These are phyloP conservation scores for Wickerhamiella sergipiensis DNA, from an alignment of 805 yeast genomes.

Conservation along the genomic window DNA sequence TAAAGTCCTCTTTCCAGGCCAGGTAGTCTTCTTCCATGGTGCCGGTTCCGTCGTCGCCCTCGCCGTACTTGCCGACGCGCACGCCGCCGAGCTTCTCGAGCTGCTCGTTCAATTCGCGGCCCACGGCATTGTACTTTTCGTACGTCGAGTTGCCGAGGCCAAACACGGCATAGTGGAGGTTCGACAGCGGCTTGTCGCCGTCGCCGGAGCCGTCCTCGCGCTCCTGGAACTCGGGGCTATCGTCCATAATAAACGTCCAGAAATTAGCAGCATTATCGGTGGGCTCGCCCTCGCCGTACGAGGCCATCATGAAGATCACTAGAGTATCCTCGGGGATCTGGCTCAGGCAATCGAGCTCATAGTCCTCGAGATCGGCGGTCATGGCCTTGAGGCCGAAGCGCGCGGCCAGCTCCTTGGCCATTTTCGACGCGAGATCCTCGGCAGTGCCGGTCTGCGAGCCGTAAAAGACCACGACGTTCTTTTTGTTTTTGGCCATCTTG, in stretches of 20 bases:
- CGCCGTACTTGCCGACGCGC: conserved; percentile 63
- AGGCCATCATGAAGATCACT: conserved; percentile 73
- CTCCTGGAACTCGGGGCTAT: conserved; percentile 36
- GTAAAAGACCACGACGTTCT: conserved; percentile 67
- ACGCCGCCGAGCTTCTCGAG: conserved; percentile 55
- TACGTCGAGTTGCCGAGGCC: conserved; percentile 94
- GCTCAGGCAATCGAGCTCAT: conserved; percentile 44
- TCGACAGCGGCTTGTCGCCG: conserved; percentile 28
- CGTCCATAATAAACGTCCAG: conserved; percentile 27
- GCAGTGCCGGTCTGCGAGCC: conserved; percentile 99
- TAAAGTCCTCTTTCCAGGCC: conserved; percentile 76
- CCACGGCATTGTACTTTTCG: conserved; percentile 79
- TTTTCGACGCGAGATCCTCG: conserved; percentile 86
- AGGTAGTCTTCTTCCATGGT: conserved; percentile 90
- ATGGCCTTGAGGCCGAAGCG: conserved; percentile 70
- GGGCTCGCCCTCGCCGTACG: conserved; percentile 98
- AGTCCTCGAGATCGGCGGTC: conserved; percentile 80
- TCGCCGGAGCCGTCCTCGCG: conserved; percentile 17
- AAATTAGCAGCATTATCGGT: conserved; percentile 87
- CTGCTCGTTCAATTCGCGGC: conserved; percentile 38
- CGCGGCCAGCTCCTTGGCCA: conserved; percentile 75
- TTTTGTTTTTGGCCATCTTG: conserved; percentile 40
- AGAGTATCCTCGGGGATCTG: conserved; percentile 43
- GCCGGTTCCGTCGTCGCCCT: conserved; percentile 92
- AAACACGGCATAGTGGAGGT: conserved; percentile 58